These are phyloP conservation scores for Zhuliangozyma blackwelliae DNA, from an alignment of 1,139 yeast genomes.

Conservation along the genomic window DNA sequence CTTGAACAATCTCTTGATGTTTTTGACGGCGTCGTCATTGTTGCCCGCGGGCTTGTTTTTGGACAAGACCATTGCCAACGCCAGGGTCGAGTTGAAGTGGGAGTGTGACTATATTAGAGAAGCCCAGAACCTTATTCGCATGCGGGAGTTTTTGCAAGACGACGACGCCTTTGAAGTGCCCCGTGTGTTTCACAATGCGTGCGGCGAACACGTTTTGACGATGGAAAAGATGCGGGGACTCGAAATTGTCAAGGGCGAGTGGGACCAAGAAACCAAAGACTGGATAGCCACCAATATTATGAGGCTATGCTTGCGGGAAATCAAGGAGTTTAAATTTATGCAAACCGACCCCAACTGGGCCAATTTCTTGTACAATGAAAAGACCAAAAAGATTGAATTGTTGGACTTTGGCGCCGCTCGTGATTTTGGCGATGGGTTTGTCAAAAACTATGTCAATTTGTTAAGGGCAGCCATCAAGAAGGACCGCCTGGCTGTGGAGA, in stretches of 20 bases:
- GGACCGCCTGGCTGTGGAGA: constrained; percentile 63
- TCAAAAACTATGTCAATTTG: constrained; percentile 63
- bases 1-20: constrained; percentile 73
- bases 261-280: constrained; percentile 70
- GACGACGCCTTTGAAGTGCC: constrained; percentile 81
- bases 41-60: constrained; percentile 90
- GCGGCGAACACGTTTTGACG: constrained; percentile 81
- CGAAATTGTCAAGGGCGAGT: constrained; percentile 75
- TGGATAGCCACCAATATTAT: constrained; percentile 83
- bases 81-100: constrained; percentile 91
- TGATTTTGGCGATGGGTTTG: constrained; percentile 62
- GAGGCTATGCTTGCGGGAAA: constrained; percentile 82
- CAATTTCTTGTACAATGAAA: constrained; percentile 76
- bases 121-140: constrained; percentile 72
- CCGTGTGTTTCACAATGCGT: constrained; percentile 66
- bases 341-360: constrained; percentile 99
- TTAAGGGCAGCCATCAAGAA: constrained; percentile 72
- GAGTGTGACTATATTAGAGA: constrained; percentile 95
- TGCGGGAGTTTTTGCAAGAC: constrained; percentile 54
- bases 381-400: constrained; percentile 67
- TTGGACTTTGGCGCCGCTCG: constrained; percentile 96
- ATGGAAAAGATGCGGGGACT: constrained; percentile 86
- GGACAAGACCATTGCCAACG: constrained; percentile 89
- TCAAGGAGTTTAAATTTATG: constrained; percentile 84
- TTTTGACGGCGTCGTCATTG: constrained; percentile 80